phyloP scores from a whole-genome alignment of 495 filamentous ascomycete genomes.

The Aspergillus affinis region DNA sequence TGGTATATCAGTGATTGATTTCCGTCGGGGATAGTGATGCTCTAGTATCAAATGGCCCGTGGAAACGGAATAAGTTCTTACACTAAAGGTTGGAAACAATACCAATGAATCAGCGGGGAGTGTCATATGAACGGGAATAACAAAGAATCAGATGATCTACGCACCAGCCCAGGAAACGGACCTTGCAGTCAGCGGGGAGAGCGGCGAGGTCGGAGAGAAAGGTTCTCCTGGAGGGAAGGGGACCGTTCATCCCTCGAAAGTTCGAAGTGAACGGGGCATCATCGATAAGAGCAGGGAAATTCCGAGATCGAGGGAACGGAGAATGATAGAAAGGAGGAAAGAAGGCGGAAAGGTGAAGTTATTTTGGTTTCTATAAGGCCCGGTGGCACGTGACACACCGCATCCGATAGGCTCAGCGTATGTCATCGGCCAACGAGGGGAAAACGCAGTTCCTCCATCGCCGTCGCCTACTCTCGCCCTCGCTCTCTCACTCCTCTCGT shows the following conservation, averaged over 20 bases:
- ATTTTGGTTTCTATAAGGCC: background rate
- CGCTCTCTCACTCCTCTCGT: constrained; percentile 23
- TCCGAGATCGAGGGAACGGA: background rate
- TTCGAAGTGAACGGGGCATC: background rate
- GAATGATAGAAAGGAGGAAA: background rate
- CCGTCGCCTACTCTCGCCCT: constrained; percentile 1
- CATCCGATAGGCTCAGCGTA: constrained; percentile 36
- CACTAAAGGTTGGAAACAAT: constrained; percentile 44
- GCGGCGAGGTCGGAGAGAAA: constrained; percentile 63
- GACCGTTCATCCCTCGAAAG: constrained; percentile 30
- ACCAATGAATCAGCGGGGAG: background rate
- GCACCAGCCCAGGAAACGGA: constrained; percentile 92
- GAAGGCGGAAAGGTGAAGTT: background rate
- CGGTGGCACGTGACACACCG: constrained; percentile 36
- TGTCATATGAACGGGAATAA: background rate
- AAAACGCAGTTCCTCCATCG: constrained; percentile 24
- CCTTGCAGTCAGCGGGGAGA: constrained; percentile 63
- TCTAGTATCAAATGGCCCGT: constrained; percentile 63
- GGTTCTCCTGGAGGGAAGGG: constrained; percentile 63
- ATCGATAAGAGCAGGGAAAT: background rate
- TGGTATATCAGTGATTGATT: constrained; percentile 20
- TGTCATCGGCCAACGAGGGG: constrained; percentile 46
- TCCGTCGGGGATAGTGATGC: constrained; percentile 59
- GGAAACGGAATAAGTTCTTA: constrained; percentile 61
- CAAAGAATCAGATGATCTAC: constrained; percentile 17